Conservation (phyloP, 2,329 filamentous ascomycete species). For the Talaromyces piceae region DNA sequence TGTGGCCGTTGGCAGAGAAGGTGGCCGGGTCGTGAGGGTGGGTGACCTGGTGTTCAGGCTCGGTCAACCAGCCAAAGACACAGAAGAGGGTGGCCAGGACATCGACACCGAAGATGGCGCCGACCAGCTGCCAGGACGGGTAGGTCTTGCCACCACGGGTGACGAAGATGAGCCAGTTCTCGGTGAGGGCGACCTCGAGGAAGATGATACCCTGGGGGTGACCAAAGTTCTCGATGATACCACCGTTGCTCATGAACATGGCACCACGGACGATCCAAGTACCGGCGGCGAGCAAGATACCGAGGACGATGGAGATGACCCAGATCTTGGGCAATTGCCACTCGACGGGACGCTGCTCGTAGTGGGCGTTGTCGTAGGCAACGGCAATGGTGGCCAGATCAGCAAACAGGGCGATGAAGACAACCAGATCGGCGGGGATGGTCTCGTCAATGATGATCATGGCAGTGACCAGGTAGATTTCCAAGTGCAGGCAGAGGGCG, state of each 20-base stretch:
- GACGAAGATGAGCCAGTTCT: conserved; percentile 94
- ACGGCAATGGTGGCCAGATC: conserved; percentile 68
- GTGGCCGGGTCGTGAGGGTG: conserved; percentile 21
- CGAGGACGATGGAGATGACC: conserved; percentile 52
- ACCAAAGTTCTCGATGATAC: conserved; percentile 63
- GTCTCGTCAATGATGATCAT: conserved; percentile 72
- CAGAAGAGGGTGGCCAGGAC: conserved; percentile 61
- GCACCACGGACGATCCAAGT: conserved; percentile 64
- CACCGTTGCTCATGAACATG: conserved; percentile 58
- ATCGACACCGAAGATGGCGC: conserved; percentile 61
- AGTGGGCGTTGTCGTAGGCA: conserved; percentile 67
- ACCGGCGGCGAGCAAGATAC: conserved; percentile 55
- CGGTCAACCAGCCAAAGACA: conserved; percentile 63
- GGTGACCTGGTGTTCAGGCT: conserved; percentile 37
- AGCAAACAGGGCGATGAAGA: conserved; percentile 67
- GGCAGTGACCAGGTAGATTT: conserved; percentile 63
- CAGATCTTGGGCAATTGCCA: conserved; percentile 72
- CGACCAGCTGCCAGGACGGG: conserved; percentile 62
- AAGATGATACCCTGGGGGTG: conserved; percentile 68
- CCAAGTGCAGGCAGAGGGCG: conserved; percentile 60
- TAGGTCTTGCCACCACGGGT: conserved; percentile 68
- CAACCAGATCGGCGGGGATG: conserved; percentile 59
- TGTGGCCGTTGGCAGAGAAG: conserved; percentile 43
- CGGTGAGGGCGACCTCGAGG: conserved; percentile 77
- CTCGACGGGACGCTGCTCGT: conserved; percentile 62